Evolutionary conservation across 129 eudicot genomes (phyloP).

Genomic region (Flaveria sonorensis): DNA sequence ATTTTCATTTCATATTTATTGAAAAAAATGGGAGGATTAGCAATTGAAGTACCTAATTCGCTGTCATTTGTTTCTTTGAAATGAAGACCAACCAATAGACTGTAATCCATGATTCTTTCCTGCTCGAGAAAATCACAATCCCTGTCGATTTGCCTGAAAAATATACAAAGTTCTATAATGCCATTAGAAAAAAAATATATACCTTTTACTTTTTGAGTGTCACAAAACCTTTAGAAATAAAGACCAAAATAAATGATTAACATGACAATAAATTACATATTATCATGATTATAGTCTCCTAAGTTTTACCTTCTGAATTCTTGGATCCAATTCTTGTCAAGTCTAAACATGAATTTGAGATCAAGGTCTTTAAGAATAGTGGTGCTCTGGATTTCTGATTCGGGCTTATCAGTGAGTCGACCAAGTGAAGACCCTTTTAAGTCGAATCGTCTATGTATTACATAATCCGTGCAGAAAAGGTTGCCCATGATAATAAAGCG

Average conservation of each 20-base stretch:
- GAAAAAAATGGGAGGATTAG: conserved; percentile 30
- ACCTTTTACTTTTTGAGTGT: neutral
- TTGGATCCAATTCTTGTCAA: conserved; percentile 83
- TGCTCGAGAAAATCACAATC: conserved; percentile 95
- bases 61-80: conserved; percentile 63
- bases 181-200: neutral
- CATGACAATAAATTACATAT: neutral
- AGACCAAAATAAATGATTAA: neutral
- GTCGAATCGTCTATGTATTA: conserved; percentile 83
- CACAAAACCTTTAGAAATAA: neutral
- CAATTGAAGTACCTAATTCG: conserved; percentile 45
- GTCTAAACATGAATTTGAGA: conserved; percentile 82
- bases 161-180: neutral
- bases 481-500: conserved; percentile 98
- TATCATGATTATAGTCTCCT: neutral
- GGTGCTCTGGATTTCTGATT: conserved; percentile 79
- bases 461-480: conserved; percentile 67
- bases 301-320: conserved; percentile 66
- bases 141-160: conserved; percentile 78
- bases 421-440: conserved; percentile 98
- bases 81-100: conserved; percentile 89
- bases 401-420: conserved; percentile 87
- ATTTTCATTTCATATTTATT: conserved; percentile 3
- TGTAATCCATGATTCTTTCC: conserved; percentile 95
- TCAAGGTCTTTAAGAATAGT: conserved; percentile 96